Base-by-base conservation (phyloP, 2,329 filamentous ascomycete species). In the Ophiocordyceps camponoti-saundersi region DNA sequence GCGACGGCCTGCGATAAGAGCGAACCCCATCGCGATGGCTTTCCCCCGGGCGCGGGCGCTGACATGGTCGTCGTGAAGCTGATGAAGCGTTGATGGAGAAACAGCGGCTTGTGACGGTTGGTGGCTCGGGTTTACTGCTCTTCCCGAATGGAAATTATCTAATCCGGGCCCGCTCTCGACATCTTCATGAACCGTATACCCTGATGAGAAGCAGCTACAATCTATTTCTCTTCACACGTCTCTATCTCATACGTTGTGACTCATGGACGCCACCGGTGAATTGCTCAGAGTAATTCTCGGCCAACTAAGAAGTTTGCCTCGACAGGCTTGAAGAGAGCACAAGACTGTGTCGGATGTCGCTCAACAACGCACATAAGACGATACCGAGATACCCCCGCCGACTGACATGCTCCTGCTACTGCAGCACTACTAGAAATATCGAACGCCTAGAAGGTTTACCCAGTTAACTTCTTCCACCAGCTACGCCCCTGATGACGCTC, bases 1-100 rank as follows among this genome's bases (percentile, higher is more conserved):
- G 89, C 88, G 50, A 96, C 87, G 52, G 90, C 89, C 64, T 90
- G 86, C 53, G 88, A 85, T 50, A 95, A 73, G 60, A 95, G 82
- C 30, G 79, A 79, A 43, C 82, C 83, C 84, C 84, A 88, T 77
- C 75, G 53, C 49, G 73, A 68, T 53, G 52, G 48, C 56, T 76
- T 75, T 51, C 64, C 65, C 32, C 13, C 32, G n/a, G 70, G 65
- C 51, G 32, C 32, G n/a, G 70, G 65, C 51, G 66, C 63, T 52
- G 70, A 64, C 71, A 75, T 76, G 57, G 12, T 43, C 15, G 21
- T 26, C 23, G 21, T 15, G 21, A 15, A 23, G 30, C 6, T n/a
- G 34, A 39, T 16, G 34, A n/a, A 16, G 16, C 16, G 36, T 18
- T 18, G 36, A 39, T 16, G 36, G 18, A 39, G 36, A 32, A 32